Conservation (phyloP, 1,284 basidiomycete species). For the Moesziomyces antarcticus region DNA sequence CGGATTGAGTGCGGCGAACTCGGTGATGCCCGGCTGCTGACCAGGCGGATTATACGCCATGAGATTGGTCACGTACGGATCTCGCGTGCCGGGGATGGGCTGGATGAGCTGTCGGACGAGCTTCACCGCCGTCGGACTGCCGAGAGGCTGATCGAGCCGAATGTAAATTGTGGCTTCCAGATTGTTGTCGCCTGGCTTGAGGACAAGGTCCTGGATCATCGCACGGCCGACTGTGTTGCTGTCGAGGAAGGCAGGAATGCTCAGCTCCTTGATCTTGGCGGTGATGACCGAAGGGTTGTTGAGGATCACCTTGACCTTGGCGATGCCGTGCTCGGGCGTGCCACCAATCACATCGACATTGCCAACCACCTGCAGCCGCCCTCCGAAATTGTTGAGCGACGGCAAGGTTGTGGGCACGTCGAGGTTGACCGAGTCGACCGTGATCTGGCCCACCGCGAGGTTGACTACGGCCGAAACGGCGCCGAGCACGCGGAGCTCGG, state of each 20-base stretch:
- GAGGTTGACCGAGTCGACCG: constrained; percentile 76
- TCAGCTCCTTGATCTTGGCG: constrained; percentile 73
- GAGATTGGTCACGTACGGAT: constrained; percentile 60
- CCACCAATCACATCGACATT: constrained; percentile 31
- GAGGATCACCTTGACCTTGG: constrained; percentile 12
- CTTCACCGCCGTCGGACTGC: constrained; percentile 73
- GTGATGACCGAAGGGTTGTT: constrained; percentile 70
- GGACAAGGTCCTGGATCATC: constrained; percentile 69
- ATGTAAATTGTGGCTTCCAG: constrained; percentile 76
- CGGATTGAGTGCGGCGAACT: constrained; percentile 6
- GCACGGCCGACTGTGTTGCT: constrained; percentile 69
- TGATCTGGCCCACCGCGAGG: constrained; percentile 76
- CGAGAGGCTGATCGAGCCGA: constrained; percentile 74
- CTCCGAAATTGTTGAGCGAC: constrained; percentile 67
- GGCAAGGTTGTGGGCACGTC: constrained; percentile 73
- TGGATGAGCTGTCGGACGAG: constrained; percentile 58
- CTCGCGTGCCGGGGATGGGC: constrained; percentile 16
- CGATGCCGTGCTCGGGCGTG: constrained; percentile 21
- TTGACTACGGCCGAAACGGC: constrained; percentile 74
- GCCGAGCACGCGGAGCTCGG: constrained; percentile 69
- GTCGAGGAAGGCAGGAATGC: constrained; percentile 74
- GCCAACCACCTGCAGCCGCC: constrained; percentile 70
- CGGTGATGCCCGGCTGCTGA: constrained; percentile 72
- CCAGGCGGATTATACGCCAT: constrained; percentile 75
- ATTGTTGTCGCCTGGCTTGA: constrained; percentile 74